Conservation (phyloP, 768 basidiomycete genomes). For the Leccinum disarticulatum region DNA sequence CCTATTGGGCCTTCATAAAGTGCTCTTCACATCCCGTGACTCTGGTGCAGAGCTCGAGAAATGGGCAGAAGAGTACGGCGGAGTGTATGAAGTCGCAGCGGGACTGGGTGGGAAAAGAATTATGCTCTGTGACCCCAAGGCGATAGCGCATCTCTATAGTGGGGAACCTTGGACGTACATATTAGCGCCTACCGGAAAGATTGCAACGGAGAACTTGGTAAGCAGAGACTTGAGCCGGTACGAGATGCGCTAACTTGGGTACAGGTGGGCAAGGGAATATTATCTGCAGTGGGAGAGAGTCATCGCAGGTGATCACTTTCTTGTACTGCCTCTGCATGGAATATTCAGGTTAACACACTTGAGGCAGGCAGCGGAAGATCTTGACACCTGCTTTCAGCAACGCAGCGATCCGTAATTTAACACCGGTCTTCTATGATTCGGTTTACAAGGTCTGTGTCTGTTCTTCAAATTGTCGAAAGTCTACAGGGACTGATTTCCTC, state of each 20-base stretch:
- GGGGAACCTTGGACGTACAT: slow-evolving; percentile 45
- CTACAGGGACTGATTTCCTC: background rate
- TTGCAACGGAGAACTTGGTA: slow-evolving; percentile 26
- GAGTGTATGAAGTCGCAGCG: slow-evolving; percentile 42
- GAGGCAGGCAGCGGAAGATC: slow-evolving; percentile 35
- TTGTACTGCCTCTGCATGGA: slow-evolving; percentile 18
- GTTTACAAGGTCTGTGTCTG: slow-evolving; percentile 40
- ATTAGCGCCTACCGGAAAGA: slow-evolving; percentile 21
- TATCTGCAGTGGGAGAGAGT: slow-evolving; percentile 42
- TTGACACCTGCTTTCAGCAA: slow-evolving; percentile 44
- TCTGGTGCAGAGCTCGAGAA: slow-evolving; percentile 39
- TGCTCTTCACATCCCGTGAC: slow-evolving; percentile 16
- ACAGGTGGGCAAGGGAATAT: slow-evolving; percentile 37
- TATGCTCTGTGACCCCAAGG: slow-evolving; percentile 48
- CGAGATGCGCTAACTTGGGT: background rate
- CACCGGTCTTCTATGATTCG: slow-evolving; percentile 40
- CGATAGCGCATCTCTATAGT: slow-evolving; percentile 49
- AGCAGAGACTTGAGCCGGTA: background rate
- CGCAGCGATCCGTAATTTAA: slow-evolving; percentile 38
- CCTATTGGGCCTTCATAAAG: slow-evolving; percentile 16
- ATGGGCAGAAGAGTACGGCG: slow-evolving; percentile 51
- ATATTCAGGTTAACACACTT: slow-evolving; percentile 9
- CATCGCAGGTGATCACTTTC: slow-evolving; percentile 37
- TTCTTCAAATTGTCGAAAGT: background rate
- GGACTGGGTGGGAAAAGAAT: slow-evolving; percentile 36